Conservation (phyloP, 1,284 basidiomycete genomes). For the Moniliella sp. region DNA sequence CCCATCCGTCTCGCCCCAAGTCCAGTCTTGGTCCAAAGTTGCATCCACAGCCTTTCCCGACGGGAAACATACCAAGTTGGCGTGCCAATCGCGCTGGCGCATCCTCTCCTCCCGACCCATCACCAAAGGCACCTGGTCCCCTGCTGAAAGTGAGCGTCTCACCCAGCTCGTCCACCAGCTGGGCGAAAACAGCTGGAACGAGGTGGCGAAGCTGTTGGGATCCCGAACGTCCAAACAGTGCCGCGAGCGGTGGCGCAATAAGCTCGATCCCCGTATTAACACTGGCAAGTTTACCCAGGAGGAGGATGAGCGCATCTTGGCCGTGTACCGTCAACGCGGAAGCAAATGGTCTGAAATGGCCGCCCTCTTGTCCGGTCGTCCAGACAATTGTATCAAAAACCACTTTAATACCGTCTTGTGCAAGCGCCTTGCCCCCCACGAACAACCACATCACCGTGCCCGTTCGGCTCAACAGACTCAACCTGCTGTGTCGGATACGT, state of each 20-base stretch:
- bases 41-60: conserved; percentile 8
- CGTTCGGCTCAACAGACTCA: no score
- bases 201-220: conserved; percentile 13
- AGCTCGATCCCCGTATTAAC: conserved; percentile 21
- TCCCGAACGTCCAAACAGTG: conserved; percentile 24
- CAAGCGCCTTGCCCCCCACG: no score
- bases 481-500: no score
- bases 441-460: no score
- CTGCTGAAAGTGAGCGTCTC: conserved; percentile 11
- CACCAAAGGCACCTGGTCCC: conserved; percentile 17
- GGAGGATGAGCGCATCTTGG: conserved; percentile 16
- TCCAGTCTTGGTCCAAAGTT: conserved; percentile 6
- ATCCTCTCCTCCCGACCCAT: conserved; percentile 6
- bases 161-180: conserved; percentile 9
- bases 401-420: conserved; percentile 24
- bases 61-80: conserved; percentile 5
- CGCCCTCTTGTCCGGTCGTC: conserved; percentile 17
- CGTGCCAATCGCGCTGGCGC: conserved; percentile 6
- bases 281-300: conserved; percentile 16
- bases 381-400: conserved; percentile 28
- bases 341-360: conserved; percentile 26
- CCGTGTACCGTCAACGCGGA: conserved; percentile 13
- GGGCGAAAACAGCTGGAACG: conserved; percentile 23
- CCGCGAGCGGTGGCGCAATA: conserved; percentile 27
- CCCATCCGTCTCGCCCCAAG: no score